Base-by-base conservation (phyloP, 345 rosid species). In the Trapa bicornis region DNA sequence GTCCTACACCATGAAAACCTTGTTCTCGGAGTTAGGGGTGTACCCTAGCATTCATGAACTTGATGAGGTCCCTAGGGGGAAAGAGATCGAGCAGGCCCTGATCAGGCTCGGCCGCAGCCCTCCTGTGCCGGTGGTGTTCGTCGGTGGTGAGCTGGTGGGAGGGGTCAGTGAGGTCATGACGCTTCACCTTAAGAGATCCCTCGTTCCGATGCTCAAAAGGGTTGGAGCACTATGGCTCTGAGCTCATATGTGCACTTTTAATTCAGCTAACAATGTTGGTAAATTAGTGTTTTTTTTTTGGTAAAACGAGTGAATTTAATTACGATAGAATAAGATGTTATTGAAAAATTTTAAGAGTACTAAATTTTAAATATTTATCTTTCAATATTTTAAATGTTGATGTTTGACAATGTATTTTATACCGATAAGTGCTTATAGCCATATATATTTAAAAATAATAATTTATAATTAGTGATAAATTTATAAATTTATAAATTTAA, bases 161-260 rank as follows among this genome's bases (percentile, higher is more conserved):
- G 75, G 75, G 17, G 66, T 70, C 52, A 72, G 61, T 42, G 75
- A 72, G 70, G 67, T 72, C 66, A 72, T 72, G 75, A 72, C 52
- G 61, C 70, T 72, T 36, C 75, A 72, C 61, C 70, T 72, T 6
- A 67, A 5, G 33, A 29, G 75, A 33, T 66, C 75, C 50, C 67
- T 72, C 29, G 61, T 60, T 52, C 75, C 75, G 0, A 60, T 72
- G 75, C 75, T 72, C 52, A 66, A 72, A 39, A 50, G 66, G 60
- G 75, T 64, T 2, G 75, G 75, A 37, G 75, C 75, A 32, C 29
- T 72, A 37, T 72, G 70, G 70, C 47, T 72, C 54, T 72, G 45
- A n/a, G 43, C 43, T 41, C 43, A 41, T 2, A 3, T 8, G 2
- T 41, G 43, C 43, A 8, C 43, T 3, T 4, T 41, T 1, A 58